phyloP scores from a whole-genome alignment of 225 moss, liverwort and hornwort genomes.

The Pseudisothecium myosuroides region DNA sequence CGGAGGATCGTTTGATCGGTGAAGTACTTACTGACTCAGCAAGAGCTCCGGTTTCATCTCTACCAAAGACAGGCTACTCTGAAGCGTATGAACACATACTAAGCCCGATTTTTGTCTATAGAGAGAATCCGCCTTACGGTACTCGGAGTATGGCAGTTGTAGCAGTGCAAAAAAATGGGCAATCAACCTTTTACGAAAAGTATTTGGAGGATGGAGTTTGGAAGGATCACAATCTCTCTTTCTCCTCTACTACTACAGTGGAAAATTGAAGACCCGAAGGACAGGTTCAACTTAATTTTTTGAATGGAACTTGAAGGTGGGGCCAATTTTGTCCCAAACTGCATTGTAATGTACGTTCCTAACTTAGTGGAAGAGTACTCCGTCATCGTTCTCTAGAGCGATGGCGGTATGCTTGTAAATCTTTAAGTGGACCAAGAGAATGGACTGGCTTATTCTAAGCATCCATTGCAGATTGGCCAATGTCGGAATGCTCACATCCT shows the following conservation, averaged over 20 bases:
- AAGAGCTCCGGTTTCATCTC: constrained; percentile 12
- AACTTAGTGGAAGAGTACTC: not conserved
- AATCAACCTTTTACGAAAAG: constrained; percentile 48
- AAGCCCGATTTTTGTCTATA: constrained; percentile 65
- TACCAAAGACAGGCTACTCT: constrained; percentile 35
- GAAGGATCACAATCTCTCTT: constrained; percentile 53
- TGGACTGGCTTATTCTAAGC: not conserved
- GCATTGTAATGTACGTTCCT: not conserved
- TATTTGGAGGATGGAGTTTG: constrained; percentile 63
- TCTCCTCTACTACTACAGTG: not conserved
- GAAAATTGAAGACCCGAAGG: not conserved
- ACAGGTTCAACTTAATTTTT: not conserved
- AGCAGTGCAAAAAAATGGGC: constrained; percentile 48
- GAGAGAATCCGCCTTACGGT: constrained; percentile 14
- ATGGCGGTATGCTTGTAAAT: not conserved
- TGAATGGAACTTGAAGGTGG: not conserved
- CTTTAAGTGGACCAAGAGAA: not conserved
- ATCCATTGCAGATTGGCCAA: not conserved
- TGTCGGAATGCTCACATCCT: not conserved
- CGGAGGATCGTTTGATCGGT: constrained; percentile 38
- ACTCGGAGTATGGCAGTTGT: constrained; percentile 84
- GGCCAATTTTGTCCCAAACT: not conserved
- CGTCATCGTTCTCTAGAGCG: not conserved
- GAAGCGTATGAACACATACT: constrained; percentile 11
- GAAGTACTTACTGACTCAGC: constrained; percentile 43